A percentile compares a stretch with the other conserved stretches of the same genome.
phyloP scores from a whole-genome alignment of 192 early-diverging fungal species.

The Linnemannia elongata region DNA sequence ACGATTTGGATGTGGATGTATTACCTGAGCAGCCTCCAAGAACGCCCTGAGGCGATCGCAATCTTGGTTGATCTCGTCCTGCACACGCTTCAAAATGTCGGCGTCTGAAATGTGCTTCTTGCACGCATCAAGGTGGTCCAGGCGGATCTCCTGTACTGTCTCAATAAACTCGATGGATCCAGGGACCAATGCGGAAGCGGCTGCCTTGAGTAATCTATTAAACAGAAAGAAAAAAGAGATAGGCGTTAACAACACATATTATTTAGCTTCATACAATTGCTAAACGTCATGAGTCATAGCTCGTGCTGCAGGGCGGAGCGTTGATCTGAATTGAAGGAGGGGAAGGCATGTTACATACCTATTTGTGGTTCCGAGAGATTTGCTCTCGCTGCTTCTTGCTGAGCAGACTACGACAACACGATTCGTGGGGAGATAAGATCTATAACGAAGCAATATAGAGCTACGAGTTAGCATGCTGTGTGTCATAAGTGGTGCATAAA shows the following conservation, averaged over 20 bases:
- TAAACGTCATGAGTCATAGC: background rate
- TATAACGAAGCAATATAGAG: constrained; percentile 16
- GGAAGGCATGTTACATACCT: constrained; percentile 64
- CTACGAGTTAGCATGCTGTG: background rate
- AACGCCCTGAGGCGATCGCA: constrained; percentile 86
- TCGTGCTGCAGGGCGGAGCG: background rate
- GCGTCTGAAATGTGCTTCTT: constrained; percentile 65
- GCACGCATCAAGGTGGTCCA: constrained; percentile 84
- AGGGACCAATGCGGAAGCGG: constrained; percentile 79
- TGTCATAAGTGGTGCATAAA: background rate
- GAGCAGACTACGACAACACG: constrained; percentile 95
- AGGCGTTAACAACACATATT: background rate
- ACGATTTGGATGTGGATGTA: background rate
- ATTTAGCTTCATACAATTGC: background rate
- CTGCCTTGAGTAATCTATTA: constrained; percentile 74
- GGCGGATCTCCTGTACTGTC: constrained; percentile 86
- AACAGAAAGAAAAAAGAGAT: background rate
- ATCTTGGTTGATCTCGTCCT: constrained; percentile 79
- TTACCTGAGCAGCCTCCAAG: constrained; percentile 91
- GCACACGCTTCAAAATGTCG: constrained; percentile 65
- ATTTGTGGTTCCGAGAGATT: constrained; percentile 93
- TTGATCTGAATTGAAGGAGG: constrained; percentile 4
- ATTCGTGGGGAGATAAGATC: constrained; percentile 77
- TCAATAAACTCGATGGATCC: constrained; percentile 76
- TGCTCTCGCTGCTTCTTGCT: constrained; percentile 90